These are phyloP conservation scores for Lactifluus hygrophoroides DNA, from an alignment of 768 basidiomycete genomes.

Conservation along the genomic window DNA sequence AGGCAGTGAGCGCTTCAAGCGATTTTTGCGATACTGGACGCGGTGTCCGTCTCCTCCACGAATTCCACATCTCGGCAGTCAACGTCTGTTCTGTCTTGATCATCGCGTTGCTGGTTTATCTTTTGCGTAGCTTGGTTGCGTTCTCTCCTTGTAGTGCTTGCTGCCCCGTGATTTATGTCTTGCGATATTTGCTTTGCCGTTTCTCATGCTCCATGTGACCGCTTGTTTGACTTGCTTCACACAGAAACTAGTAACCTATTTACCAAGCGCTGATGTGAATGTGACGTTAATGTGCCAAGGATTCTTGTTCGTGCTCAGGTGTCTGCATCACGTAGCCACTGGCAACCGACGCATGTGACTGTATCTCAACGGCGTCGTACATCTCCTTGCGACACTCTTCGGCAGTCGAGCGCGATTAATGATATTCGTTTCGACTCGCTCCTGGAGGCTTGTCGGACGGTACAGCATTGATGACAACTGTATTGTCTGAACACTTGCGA, in stretches of 20 bases:
- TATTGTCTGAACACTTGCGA: not conserved
- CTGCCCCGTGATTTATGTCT: constrained; percentile 18
- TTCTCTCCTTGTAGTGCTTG: constrained; percentile 20
- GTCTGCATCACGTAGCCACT: not conserved
- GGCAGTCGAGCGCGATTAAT: not conserved
- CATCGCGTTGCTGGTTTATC: constrained; percentile 18
- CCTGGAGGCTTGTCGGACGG: not conserved
- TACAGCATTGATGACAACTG: not conserved
- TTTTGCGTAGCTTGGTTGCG: constrained; percentile 20
- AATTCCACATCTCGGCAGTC: constrained; percentile 18
- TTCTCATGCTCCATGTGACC: constrained; percentile 19
- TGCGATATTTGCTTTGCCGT: constrained; percentile 21
- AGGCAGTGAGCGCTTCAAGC: constrained; percentile 15
- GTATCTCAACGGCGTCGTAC: not conserved
- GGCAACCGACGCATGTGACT: not conserved
- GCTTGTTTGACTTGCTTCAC: constrained; percentile 16
- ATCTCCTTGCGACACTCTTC: not conserved
- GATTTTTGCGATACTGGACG: constrained; percentile 2
- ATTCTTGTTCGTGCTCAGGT: constrained; percentile 5
- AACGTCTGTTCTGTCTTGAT: constrained; percentile 18
- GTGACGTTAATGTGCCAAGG: constrained; percentile 12
- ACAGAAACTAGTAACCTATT: constrained; percentile 19
- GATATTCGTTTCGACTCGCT: not conserved
- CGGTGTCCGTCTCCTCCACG: constrained; percentile 5
- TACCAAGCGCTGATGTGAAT: constrained; percentile 16